Evolutionary conservation across 495 filamentous ascomycete species (phyloP).

Genomic region (Chaetomidium leptoderma): DNA sequence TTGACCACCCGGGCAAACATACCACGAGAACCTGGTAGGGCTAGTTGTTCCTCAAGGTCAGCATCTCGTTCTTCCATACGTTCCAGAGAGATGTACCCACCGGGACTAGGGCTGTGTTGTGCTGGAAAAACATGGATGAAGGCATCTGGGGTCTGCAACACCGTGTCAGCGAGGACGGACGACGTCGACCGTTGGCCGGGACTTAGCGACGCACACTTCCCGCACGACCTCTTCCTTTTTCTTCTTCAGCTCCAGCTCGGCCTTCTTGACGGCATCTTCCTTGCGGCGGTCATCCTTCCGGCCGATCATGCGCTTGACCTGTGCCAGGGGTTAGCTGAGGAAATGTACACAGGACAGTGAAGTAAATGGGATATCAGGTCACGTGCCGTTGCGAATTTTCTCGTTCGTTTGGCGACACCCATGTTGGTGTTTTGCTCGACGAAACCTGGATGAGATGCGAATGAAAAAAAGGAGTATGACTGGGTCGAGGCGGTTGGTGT

Average conservation of each 20-base stretch:
- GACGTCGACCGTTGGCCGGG: not conserved
- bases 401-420: slow-evolving; percentile 34
- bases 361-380: slow-evolving; percentile 2
- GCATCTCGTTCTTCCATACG: not conserved
- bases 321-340: slow-evolving; percentile 21
- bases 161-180: slow-evolving; percentile 7
- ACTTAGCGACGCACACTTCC: slow-evolving; percentile 52
- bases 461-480: not conserved
- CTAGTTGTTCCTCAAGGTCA: slow-evolving; percentile 14
- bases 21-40: slow-evolving; percentile 34
- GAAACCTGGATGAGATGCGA: not conserved
- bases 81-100: slow-evolving; percentile 10
- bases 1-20: not conserved
- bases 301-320: slow-evolving; percentile 61
- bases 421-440: slow-evolving; percentile 18
- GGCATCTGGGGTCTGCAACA: slow-evolving; percentile 63
- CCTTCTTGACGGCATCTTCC: slow-evolving; percentile 54
- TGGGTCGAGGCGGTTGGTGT: no score
- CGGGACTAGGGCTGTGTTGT: slow-evolving; percentile 85
- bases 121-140: slow-evolving; percentile 87
- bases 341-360: not conserved
- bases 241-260: slow-evolving; percentile 51
- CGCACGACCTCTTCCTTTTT: slow-evolving; percentile 57
- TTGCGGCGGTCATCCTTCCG: slow-evolving; percentile 59
- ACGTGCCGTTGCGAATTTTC: slow-evolving; percentile 33